Evolutionary conservation across 2,329 filamentous ascomycete species (phyloP), one percentile per base, ranked within the genome.

Genomic region (Sphaerulina vaccinii): DNA sequence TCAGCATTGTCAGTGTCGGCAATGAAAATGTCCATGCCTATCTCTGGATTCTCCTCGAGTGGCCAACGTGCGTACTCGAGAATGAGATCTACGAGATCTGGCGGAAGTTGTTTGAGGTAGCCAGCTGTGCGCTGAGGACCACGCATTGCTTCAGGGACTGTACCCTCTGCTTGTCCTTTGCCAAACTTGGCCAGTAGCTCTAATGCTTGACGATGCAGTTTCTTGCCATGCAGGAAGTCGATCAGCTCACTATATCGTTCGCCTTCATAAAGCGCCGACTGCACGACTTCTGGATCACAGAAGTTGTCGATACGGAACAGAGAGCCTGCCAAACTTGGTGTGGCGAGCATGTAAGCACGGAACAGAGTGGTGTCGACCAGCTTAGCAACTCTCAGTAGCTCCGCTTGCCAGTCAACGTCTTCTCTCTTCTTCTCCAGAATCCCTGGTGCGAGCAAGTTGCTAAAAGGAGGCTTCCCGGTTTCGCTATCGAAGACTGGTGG

Each of bases 191-290:
- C 81, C 1, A 99, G 78, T 23, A 96, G 74, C 59, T 90, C 87
- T 15, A 99, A 74, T 0, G 93, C 92, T 65, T 95, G 85, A 15
- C 86, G 83, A 70, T 99, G 93, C 35, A 97, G 79, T 69, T 87
- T 91, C 74, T 99, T 99, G 57, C 93, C 93, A 64, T 95, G 90
- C 61, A 97, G 85, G 67, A 99, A 99, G 69, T 97, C 92, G n/a
- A 99, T 90, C 1, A 99, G 76, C 71, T 97, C 92, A 45, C 86
- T 92, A 70, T 95, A 96, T 24, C 91, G 84, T 52, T 88, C 88
- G 35, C 86, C 89, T 68, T 96, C 89, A 54, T 96, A 84, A 3
- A 99, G 76, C 63, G 90, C 90, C 70, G 96, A 88, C 67, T 96
- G 93, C 18, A 99, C 92, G 2, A 97, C 93, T 23, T 89, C 86